These are phyloP conservation scores for Eimeria tenella DNA, from an alignment of 169 alveolate species.

Conservation along the genomic window DNA sequence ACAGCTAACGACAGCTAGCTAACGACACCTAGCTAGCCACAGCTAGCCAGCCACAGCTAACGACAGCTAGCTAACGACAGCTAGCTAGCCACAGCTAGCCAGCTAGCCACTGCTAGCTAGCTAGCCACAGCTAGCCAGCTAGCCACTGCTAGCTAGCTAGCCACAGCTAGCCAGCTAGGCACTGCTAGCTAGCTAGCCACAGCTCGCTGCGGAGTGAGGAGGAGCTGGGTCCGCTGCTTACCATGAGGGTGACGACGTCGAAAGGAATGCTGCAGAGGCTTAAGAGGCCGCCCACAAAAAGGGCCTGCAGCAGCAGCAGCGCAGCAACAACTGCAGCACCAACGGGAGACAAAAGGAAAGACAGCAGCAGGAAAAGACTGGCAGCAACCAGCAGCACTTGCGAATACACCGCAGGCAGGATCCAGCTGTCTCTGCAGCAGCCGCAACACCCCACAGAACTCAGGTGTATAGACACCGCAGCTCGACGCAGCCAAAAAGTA, in stretches of 20 bases:
- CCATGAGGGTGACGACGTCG: conserved; percentile 45
- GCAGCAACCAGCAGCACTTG: background rate
- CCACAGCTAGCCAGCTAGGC: background rate
- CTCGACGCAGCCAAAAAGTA: background rate
- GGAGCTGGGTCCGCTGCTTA: background rate
- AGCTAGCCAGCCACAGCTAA: too few species aligned
- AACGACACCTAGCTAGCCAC: too few species aligned
- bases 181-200: conserved; percentile 12
- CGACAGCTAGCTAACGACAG: too few species aligned
- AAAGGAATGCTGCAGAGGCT: background rate
- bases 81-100: background rate
- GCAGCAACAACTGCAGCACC: conserved; percentile 16
- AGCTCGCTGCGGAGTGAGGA: background rate
- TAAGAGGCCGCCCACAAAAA: conserved; percentile 12
- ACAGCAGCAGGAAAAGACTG: background rate
- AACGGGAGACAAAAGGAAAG: background rate
- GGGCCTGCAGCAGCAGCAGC: conserved; percentile 31
- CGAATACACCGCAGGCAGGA: background rate
- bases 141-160: background rate
- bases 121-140: too few species aligned
- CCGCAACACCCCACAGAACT: background rate
- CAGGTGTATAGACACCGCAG: background rate
- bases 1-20: too few species aligned
- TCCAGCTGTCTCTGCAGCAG: conserved; percentile 51
- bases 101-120: conserved; percentile 1